Conservation (phyloP, 2,329 filamentous ascomycete species). For the Colletotrichum sp. region DNA sequence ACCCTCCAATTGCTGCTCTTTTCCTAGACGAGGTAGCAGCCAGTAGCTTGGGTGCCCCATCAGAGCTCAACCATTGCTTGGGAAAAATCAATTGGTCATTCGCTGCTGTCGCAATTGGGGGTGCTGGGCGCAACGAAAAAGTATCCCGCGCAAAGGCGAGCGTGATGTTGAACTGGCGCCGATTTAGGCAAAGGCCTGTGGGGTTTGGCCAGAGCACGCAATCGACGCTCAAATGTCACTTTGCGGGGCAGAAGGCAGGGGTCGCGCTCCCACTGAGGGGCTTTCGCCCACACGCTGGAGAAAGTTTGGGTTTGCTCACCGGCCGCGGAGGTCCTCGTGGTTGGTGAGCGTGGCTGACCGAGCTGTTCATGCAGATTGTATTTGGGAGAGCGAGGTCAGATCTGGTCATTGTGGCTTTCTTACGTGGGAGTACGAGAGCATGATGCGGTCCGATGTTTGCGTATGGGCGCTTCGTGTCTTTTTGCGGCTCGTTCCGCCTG, state of each 20-base stretch:
- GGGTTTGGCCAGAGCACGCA: conserved; percentile 35
- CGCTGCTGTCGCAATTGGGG: not conserved
- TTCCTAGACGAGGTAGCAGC: not conserved
- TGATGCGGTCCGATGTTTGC: not conserved
- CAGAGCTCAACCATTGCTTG: not conserved
- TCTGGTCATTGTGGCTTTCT: not conserved
- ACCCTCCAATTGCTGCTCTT: not conserved
- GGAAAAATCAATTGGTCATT: not conserved
- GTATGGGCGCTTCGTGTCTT: not conserved
- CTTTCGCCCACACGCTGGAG: not conserved
- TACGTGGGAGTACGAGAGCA: not conserved
- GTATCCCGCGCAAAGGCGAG: not conserved
- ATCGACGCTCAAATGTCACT: conserved; percentile 30
- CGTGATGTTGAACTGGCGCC: conserved; percentile 3
- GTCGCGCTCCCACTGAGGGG: not conserved
- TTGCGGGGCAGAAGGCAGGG: conserved; percentile 15
- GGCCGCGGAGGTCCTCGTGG: not conserved
- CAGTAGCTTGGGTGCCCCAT: not conserved
- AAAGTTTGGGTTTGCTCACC: not conserved
- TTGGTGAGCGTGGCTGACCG: not conserved
- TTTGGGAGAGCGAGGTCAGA: not conserved
- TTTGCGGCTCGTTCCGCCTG: not conserved
- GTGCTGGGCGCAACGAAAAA: not conserved
- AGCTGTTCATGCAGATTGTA: not conserved
- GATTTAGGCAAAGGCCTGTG: conserved; percentile 30